phyloP scores from a whole-genome alignment of 1,139 yeast species.

The Geotrichum candidum region DNA sequence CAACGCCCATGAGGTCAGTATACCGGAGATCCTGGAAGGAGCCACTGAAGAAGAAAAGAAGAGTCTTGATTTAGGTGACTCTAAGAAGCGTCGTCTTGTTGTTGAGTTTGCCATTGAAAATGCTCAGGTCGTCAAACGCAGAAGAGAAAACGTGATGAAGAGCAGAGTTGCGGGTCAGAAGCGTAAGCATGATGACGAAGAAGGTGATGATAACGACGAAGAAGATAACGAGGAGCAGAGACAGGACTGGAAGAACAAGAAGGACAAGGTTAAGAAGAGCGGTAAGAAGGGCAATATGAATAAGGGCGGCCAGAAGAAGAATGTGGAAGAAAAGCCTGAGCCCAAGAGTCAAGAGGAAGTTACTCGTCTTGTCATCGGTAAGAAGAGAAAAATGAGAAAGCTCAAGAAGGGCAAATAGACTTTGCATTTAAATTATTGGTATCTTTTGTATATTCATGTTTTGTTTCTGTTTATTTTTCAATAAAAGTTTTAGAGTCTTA shows the following conservation, averaged over 20 bases:
- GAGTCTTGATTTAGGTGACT: constrained; percentile 43
- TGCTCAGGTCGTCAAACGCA: constrained; percentile 85
- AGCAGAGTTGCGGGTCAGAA: constrained; percentile 24
- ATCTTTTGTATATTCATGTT: constrained; percentile 3
- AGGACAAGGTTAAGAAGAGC: constrained; percentile 11
- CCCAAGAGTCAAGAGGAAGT: constrained; percentile 16
- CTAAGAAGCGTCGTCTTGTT: constrained; percentile 66
- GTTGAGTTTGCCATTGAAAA: constrained; percentile 96
- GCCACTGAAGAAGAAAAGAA: constrained; percentile 59
- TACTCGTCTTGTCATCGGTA: constrained; percentile 26
- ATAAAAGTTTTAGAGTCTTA: constrained; percentile 1
- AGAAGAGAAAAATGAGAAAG: constrained; percentile 27
- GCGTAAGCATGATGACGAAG: constrained; percentile 33
- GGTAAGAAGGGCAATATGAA: constrained; percentile 32
- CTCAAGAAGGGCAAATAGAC: constrained; percentile 22
- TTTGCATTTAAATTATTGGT: not conserved
- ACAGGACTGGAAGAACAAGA: constrained; percentile 19
- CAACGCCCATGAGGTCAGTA: constrained; percentile 81
- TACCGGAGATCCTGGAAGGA: constrained; percentile 66
- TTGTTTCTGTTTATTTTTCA: not conserved
- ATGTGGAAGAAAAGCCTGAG: constrained; percentile 38
- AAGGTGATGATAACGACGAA: constrained; percentile 37
- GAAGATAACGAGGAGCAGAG: constrained; percentile 19
- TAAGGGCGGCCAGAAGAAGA: constrained; percentile 26
- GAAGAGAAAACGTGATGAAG: constrained; percentile 49